Percentiles rank a stretch among this genome's conserved stretches.
These are phyloP conservation scores for Quercus agrifolia DNA, from an alignment of 306 rosid genomes.

Conservation along the genomic window DNA sequence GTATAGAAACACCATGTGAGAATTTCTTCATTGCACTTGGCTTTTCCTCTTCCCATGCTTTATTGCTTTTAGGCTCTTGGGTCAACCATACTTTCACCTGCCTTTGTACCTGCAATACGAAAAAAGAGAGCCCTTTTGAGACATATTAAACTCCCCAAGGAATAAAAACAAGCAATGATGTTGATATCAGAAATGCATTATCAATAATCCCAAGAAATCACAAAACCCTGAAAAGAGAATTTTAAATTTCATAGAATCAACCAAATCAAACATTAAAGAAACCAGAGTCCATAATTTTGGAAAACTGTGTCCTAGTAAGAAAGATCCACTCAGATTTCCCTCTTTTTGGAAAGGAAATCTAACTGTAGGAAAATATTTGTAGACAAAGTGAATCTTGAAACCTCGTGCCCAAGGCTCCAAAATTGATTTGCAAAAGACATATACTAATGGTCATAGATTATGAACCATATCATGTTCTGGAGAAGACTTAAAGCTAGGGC, in stretches of 20 bases:
- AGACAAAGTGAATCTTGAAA: not conserved
- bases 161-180: constrained; percentile 9
- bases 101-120: constrained; percentile 9
- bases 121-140: not conserved
- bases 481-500: constrained; percentile 20
- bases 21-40: constrained; percentile 28
- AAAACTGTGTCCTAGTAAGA: not conserved
- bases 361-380: not conserved
- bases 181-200: constrained; percentile 2
- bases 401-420: constrained; percentile 5
- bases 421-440: constrained; percentile 1
- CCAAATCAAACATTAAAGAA: not conserved
- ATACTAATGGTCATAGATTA: not conserved
- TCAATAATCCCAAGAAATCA: constrained; percentile 9
- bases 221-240: not conserved
- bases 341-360: constrained; percentile 3
- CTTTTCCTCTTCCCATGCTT: constrained; percentile 28
- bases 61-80: constrained; percentile 19
- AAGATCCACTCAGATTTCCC: not conserved
- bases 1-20: constrained; percentile 30
- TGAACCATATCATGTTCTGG: constrained; percentile 11
- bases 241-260: not conserved
- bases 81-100: constrained; percentile 28
- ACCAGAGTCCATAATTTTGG: not conserved
- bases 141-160: not conserved